Conservation (phyloP, 169 alveolate species). For the Babesia bovis region DNA sequence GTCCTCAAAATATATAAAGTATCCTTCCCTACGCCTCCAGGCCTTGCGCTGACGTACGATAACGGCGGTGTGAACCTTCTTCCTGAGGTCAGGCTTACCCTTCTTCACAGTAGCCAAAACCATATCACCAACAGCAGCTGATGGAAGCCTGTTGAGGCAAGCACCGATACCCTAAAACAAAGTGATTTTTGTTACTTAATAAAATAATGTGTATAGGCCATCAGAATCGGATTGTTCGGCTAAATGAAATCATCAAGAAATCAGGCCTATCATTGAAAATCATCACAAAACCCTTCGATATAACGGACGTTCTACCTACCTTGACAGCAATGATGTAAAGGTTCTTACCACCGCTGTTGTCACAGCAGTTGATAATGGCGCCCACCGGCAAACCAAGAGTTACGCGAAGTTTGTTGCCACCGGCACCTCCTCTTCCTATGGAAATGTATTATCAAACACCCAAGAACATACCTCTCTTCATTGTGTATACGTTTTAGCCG, state of each 20-base stretch:
- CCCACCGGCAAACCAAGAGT: slow-evolving; percentile 97
- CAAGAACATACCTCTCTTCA: slow-evolving; percentile 64
- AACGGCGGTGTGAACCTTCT: slow-evolving; percentile 97
- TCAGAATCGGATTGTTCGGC: slow-evolving; percentile 53
- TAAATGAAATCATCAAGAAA: slow-evolving; percentile 39
- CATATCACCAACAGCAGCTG: slow-evolving; percentile 99
- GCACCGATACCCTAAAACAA: slow-evolving; percentile 90
- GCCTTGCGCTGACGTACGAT: slow-evolving; percentile 98
- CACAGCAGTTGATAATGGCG: slow-evolving; percentile 98
- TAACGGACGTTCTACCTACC: slow-evolving; percentile 58
- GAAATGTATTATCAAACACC: background rate
- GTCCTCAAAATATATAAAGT: slow-evolving; percentile 97
- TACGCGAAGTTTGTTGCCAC: slow-evolving; percentile 80
- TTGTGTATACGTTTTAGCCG: slow-evolving; percentile 1
- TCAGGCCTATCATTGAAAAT: slow-evolving; percentile 60
- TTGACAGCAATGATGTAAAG: slow-evolving; percentile 95
- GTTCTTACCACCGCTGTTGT: slow-evolving; percentile 99
- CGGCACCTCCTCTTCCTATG: slow-evolving; percentile 79
- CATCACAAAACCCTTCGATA: slow-evolving; percentile 10
- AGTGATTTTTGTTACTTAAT: background rate
- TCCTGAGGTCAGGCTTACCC: slow-evolving; percentile 98
- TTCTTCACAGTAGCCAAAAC: slow-evolving; percentile 96
- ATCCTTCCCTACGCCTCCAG: slow-evolving; percentile 98
- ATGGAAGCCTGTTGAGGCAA: slow-evolving; percentile 95
- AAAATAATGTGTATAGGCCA: background rate